phyloP scores from a whole-genome alignment of 2,329 filamentous ascomycete genomes.

The Sporothrix euskadiensis region DNA sequence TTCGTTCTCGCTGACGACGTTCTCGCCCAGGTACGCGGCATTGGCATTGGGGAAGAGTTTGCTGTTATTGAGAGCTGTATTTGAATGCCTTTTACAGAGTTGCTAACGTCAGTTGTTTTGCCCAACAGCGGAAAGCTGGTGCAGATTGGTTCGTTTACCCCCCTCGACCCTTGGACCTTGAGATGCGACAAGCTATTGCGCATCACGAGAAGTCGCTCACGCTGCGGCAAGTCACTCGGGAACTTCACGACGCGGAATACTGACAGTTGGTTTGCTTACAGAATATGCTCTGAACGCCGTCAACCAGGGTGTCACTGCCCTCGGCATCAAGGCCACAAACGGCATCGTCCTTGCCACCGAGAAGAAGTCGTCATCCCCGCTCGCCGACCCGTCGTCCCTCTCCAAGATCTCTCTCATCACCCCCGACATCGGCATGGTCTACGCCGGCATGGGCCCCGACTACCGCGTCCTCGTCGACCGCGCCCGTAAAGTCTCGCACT shows the following conservation, averaged over 20 bases:
- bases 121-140: conserved; percentile 89
- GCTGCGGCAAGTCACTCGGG: neutral
- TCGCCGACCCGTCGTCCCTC: conserved; percentile 91
- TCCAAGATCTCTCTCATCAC: conserved; percentile 98
- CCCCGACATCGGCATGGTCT: conserved; percentile 99
- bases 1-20: conserved; percentile 98
- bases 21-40: conserved; percentile 86
- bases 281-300: conserved; percentile 99
- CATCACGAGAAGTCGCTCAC: neutral
- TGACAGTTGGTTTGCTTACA: conserved; percentile 43
- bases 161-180: neutral
- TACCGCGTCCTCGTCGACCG: conserved; percentile 97
- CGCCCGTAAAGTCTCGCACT: conserved; percentile 96
- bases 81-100: neutral
- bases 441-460: conserved; percentile 98
- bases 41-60: neutral
- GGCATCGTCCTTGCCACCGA: conserved; percentile 98
- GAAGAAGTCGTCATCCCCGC: conserved; percentile 97
- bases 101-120: conserved; percentile 25
- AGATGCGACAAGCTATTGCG: neutral
- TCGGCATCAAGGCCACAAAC: conserved; percentile 99
- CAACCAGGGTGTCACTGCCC: conserved; percentile 97
- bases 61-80: conserved; percentile 7
- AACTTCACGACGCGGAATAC: neutral
- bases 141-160: conserved; percentile 70